Evolutionary conservation across 2,329 filamentous ascomycete genomes (phyloP).

Genomic region (Colletotrichum musicola): DNA sequence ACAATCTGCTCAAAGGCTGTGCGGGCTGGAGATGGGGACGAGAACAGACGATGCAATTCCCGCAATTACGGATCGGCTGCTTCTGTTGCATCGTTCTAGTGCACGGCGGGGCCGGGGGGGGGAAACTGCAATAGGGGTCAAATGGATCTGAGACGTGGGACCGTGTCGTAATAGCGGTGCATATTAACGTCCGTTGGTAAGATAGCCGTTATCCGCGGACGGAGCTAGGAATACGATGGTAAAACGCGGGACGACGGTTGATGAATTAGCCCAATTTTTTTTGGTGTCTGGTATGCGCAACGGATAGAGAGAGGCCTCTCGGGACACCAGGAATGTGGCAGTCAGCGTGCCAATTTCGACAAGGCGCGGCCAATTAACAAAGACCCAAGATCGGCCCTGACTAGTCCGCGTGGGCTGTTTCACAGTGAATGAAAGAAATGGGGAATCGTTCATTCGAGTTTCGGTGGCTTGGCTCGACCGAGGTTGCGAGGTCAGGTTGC

Average conservation of each 20-base stretch:
- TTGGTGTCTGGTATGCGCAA: neutral
- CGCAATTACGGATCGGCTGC: conserved; percentile 13
- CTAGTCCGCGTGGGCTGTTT: conserved; percentile 36
- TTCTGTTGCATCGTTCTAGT: conserved; percentile 16
- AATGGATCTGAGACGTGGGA: conserved; percentile 29
- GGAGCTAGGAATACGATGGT: neutral
- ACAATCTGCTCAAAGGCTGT: conserved; percentile 2
- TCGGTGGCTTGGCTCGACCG: conserved; percentile 1
- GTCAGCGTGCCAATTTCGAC: conserved; percentile 18
- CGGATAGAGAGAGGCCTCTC: conserved; percentile 26
- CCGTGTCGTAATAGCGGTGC: conserved; percentile 9
- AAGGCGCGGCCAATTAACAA: conserved; percentile 23
- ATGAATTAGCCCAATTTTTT: neutral
- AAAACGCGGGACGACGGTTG: neutral
- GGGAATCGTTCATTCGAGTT: conserved; percentile 20
- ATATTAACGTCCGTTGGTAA: neutral
- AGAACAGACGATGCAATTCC: conserved; percentile 25
- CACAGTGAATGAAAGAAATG: conserved; percentile 34
- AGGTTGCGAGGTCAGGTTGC: neutral
- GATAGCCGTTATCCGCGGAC: neutral
- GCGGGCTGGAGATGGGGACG: conserved; percentile 21
- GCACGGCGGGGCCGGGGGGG: neutral
- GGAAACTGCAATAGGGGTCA: conserved; percentile 29
- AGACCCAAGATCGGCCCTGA: conserved; percentile 17
- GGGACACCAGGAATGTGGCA: neutral